Base-by-base conservation (phyloP, 192 early-diverging fungal species). In the Umbelopsis vinacea region DNA sequence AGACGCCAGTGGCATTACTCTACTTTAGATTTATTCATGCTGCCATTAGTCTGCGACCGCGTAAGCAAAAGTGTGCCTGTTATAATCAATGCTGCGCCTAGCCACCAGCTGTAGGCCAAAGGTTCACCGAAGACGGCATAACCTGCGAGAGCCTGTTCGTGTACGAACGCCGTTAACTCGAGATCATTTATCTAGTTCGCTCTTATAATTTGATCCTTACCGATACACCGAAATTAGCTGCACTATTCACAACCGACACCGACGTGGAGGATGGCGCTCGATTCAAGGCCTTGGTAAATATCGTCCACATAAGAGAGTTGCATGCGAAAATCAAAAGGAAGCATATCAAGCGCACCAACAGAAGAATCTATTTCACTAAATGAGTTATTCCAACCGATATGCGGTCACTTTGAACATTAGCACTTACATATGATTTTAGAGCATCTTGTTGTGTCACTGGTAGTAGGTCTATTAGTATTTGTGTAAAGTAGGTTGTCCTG, bases 271-370 rank as follows among this genome's bases (percentile, higher is more conserved):
- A 92, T 43, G 86, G 79, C 21, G 94, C 89, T 46, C 81, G 82
- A 60, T 86, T 89, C 37, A 97, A 82, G 6, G 94, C 93, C 67
- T 92, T 93, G 50, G 95, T 94, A 70, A 96, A 95, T 3, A 89
- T 79, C 3, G 88, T 88, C 95, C 95, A 97, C 95, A 97, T 97
- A 66, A 89, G 67, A 4, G 90, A 86, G 71, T 96, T 96, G 52
- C 89, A 90, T 15, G 80, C 77, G 29, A 90, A 85, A n/a, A 92
- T 88, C 50, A 86, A 74, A 4, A 66, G 78, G 67, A 93, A 82
- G 68, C 89, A 89, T 11, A 78, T 54, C 12, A 71, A 69, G 26
- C 92, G 85, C 17, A 86, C 79, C 0, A 71, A 52, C 6, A 78
- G 66, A 46, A 80, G 68, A 7, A 85, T 57, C 82, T 81, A 66